Conservation (phyloP, 345 rosid species). For the Dipteronia sinensis region DNA sequence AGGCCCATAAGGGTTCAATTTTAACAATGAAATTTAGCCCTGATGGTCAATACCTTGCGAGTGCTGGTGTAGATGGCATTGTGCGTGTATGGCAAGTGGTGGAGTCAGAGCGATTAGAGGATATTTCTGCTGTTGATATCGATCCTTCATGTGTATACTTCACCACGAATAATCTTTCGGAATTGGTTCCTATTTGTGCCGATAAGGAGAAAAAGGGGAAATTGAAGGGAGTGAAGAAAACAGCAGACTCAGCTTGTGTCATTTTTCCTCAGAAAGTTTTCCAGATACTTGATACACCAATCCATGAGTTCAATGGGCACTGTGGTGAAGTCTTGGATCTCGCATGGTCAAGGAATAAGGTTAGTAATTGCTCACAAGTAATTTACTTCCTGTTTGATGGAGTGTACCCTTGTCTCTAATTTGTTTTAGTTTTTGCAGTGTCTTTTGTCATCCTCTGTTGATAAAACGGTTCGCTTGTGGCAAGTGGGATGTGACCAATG, state of each 20-base stretch:
- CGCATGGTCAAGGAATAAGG: conserved; percentile 56
- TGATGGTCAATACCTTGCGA: conserved; percentile 46
- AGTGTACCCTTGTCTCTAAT: conserved; percentile 15
- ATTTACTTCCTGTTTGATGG: background rate
- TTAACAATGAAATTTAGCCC: conserved; percentile 46
- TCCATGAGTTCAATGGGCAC: conserved; percentile 59
- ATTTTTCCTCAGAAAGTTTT: conserved; percentile 47
- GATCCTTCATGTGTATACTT: conserved; percentile 45
- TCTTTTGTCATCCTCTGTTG: conserved; percentile 53
- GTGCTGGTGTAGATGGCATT: conserved; percentile 43
- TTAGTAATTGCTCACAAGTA: conserved; percentile 22
- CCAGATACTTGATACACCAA: conserved; percentile 38
- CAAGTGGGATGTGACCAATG: conserved; percentile 47
- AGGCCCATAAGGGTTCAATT: conserved; percentile 43
- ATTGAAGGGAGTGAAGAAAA: conserved; percentile 24
- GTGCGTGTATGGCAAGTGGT: conserved; percentile 45
- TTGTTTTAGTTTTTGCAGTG: conserved; percentile 29
- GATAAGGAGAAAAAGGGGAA: conserved; percentile 29
- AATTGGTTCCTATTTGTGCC: conserved; percentile 30
- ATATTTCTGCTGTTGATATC: conserved; percentile 20
- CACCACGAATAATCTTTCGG: conserved; percentile 31
- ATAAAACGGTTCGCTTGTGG: conserved; percentile 62
- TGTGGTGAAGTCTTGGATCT: conserved; percentile 48
- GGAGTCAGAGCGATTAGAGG: conserved; percentile 30
- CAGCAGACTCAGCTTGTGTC: conserved; percentile 37